Base-by-base conservation (phyloP, 2,329 filamentous ascomycete species). In the Colletotrichum lindemuthianum region DNA sequence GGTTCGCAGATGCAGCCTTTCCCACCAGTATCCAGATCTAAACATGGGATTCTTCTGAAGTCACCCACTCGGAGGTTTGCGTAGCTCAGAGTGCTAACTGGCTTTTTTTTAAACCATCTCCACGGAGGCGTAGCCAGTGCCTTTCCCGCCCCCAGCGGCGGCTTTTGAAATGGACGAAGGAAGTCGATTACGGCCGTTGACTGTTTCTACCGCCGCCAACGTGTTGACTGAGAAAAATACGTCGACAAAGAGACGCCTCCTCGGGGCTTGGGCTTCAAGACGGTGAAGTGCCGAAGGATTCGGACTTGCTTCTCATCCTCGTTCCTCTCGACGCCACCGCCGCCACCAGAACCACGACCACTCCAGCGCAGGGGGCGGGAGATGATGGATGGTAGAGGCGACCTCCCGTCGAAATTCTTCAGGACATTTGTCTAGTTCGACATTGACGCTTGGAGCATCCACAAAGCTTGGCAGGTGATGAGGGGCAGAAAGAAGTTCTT, bases 171-270 rank as follows among this genome's bases (percentile, higher is more conserved):
- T 45, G 32, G 8, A 41, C 41, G 36, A 41, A 56, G 51, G 36
- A 41, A 11, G 33, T 57, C 51, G 33, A 58, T 65, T 61, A 65
- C 61, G 61, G 58, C 61, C 61, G 47, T 65, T 65, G 52, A 54
- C 36, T 51, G 51, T 32, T 33, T 37, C 34, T 47, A 39, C 51
- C 59, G 47, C 47, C 58, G 24, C 43, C 41, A 24, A 39, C 36
- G 36, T 24, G 24, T 8, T 13, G 32, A 16, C 43, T 33, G 47
- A 33, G 36, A 48, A 55, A 33, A 51, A 36, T 36, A 40, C 12
- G n/a, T 41, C 5, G 47, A 52, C 51, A 61, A 51, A 41, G 51
- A 37, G 24, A 24, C 24, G 5, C 9, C 32, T 40, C 43, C n/a
- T 13, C 34, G 44, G 57, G 12, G 24, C 15, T 13, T 56, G 51